These are phyloP conservation scores for Trichoderma guizhouense DNA, from an alignment of 2,329 filamentous ascomycete species.

Conservation along the genomic window DNA sequence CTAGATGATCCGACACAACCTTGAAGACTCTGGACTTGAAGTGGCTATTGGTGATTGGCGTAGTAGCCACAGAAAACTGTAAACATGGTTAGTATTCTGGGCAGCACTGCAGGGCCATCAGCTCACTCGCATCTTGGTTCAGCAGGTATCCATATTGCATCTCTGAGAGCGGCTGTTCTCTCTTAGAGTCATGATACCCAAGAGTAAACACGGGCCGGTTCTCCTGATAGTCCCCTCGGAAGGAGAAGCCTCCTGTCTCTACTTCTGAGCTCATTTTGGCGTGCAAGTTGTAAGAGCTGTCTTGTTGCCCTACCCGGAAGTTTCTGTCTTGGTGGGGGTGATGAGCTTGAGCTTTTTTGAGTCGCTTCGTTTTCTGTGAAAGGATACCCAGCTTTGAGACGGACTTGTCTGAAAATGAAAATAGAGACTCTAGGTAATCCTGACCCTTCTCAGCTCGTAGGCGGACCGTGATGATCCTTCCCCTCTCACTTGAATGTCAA, in stretches of 20 bases:
- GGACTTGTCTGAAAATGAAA: background rate
- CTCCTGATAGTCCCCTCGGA: conserved; percentile 1
- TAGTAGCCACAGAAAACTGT: conserved; percentile 76
- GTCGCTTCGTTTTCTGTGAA: background rate
- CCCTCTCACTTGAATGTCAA: background rate
- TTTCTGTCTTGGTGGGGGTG: background rate
- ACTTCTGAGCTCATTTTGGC: conserved; percentile 4
- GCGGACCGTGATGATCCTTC: background rate
- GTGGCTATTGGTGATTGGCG: conserved; percentile 70
- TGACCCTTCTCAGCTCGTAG: background rate
- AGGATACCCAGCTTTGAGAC: background rate
- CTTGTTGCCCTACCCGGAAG: background rate
- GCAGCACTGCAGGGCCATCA: background rate
- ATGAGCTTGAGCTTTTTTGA: background rate
- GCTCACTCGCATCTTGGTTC: conserved; percentile 60
- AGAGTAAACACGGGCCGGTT: conserved; percentile 57
- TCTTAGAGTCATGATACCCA: conserved; percentile 68
- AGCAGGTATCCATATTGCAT: conserved; percentile 65
- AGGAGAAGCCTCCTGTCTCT: conserved; percentile 5
- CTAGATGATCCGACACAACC: conserved; percentile 56
- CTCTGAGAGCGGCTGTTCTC: conserved; percentile 58
- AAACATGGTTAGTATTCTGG: conserved; percentile 6
- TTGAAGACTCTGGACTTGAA: conserved; percentile 68
- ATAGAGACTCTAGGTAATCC: background rate
- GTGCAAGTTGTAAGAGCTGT: background rate